These are phyloP conservation scores for Penicillium silybi DNA, from an alignment of 495 filamentous ascomycete genomes.

Conservation along the genomic window DNA sequence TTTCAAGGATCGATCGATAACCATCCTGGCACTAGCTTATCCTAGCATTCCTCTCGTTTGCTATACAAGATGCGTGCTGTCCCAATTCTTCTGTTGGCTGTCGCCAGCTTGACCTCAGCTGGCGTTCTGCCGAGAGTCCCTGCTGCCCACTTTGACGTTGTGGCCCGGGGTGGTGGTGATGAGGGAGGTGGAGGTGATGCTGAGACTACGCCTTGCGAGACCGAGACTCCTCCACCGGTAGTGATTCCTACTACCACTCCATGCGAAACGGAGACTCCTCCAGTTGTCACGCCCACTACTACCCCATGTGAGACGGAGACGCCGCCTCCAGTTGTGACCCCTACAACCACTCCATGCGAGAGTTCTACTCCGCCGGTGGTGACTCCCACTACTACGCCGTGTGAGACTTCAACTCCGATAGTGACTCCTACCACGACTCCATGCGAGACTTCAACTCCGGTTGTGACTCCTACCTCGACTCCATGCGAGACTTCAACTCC, in stretches of 20 bases:
- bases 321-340: not conserved
- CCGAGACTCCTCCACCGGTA: not conserved
- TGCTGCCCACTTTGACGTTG: conserved; percentile 9
- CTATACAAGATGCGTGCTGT: conserved; percentile 18
- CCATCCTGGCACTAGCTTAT: not conserved
- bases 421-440: not conserved
- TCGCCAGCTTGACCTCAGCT: conserved; percentile 20
- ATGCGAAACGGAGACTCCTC: conserved; percentile 5
- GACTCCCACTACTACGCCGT: conserved; percentile 8
- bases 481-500: not conserved
- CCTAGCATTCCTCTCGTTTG: conserved; percentile 10
- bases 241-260: not conserved
- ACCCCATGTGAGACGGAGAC: not conserved
- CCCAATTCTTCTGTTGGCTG: conserved; percentile 17
- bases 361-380: not conserved
- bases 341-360: conserved; percentile 12
- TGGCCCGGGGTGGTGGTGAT: conserved; percentile 8
- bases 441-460: not conserved
- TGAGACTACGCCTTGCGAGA: not conserved
- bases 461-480: not conserved
- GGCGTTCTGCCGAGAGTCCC: conserved; percentile 11
- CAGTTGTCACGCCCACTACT: not conserved
- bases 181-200: not conserved
- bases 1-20: not conserved
- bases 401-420: not conserved